These are phyloP conservation scores for Chimonanthus salicifolius DNA, from an alignment of 164 flowering plant genomes.

Conservation along the genomic window DNA sequence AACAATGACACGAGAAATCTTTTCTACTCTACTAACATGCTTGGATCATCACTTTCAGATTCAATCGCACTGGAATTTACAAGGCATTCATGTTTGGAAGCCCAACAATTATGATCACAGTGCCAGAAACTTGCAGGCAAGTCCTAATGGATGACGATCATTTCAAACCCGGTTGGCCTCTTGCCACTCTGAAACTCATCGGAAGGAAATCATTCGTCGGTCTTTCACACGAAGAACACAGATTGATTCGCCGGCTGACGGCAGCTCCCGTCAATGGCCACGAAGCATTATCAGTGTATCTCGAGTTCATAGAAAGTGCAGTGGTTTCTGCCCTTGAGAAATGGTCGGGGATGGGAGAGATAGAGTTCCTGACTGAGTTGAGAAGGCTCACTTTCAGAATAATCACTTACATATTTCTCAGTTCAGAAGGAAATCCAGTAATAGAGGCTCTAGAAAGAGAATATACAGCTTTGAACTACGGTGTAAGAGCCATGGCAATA, in stretches of 20 bases:
- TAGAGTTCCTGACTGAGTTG: conserved; percentile 77
- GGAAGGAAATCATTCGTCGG: conserved; percentile 71
- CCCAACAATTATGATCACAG: conserved; percentile 65
- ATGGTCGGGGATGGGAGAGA: conserved; percentile 59
- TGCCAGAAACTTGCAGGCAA: conserved; percentile 53
- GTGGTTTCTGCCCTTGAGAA: conserved; percentile 47
- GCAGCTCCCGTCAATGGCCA: conserved; percentile 83
- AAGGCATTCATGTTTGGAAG: conserved; percentile 81
- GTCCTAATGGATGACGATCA: conserved; percentile 66
- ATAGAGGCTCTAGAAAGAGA: conserved; percentile 70
- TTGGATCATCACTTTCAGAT: conserved; percentile 34
- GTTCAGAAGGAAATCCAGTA: conserved; percentile 53
- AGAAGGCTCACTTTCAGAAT: conserved; percentile 80
- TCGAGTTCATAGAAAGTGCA: conserved; percentile 47
- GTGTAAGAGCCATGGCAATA: conserved; percentile 88
- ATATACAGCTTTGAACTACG: conserved; percentile 63
- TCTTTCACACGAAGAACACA: conserved; percentile 71
- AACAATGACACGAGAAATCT: too few relatives aligned
- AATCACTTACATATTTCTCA: conserved; percentile 71
- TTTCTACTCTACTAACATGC: too few relatives aligned
- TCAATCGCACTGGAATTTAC: conserved; percentile 60
- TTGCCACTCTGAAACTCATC: conserved; percentile 55
- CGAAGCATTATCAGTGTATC: conserved; percentile 60
- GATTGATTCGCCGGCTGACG: conserved; percentile 61
- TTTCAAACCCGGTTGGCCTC: conserved; percentile 87